These are phyloP conservation scores for Arabidopsis hybrid DNA, from an alignment of 441 rosid species.

Conservation along the genomic window DNA sequence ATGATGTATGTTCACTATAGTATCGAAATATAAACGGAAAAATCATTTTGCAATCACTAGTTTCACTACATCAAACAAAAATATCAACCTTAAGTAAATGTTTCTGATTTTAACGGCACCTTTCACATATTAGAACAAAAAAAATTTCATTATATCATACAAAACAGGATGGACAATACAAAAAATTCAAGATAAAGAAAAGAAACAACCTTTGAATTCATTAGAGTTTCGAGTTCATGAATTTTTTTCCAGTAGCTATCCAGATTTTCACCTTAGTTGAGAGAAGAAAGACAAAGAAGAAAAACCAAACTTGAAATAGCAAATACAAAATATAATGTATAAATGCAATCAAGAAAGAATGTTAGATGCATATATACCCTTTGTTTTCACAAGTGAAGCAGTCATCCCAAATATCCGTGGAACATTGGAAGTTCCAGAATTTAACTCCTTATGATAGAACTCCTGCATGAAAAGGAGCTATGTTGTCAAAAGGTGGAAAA, in stretches of 20 bases:
- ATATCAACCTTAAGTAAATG: not conserved
- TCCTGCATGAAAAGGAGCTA: constrained; percentile 60
- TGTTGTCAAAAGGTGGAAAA: constrained; percentile 9
- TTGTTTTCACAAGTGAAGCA: constrained; percentile 87
- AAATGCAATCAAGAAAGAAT: constrained; percentile 15
- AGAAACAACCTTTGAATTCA: constrained; percentile 84
- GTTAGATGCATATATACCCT: constrained; percentile 53
- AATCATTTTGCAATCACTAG: not conserved
- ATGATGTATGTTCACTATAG: not conserved
- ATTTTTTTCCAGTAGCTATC: constrained; percentile 60
- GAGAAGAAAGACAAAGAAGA: not conserved
- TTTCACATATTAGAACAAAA: not conserved
- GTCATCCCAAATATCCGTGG: constrained; percentile 97
- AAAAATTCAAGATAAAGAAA: constrained; percentile 32
- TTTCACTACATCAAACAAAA: not conserved
- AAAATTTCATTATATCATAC: not conserved
- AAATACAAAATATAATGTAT: not conserved
- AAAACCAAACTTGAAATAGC: constrained; percentile 13
- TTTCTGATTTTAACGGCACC: not conserved
- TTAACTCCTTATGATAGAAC: constrained; percentile 68
- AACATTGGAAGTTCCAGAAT: constrained; percentile 47
- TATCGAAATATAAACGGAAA: not conserved
- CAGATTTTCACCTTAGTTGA: constrained; percentile 53
- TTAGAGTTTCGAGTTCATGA: constrained; percentile 67
- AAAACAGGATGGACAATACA: constrained; percentile 20